Evolutionary conservation across 2,329 filamentous ascomycete genomes (phyloP), one percentile per base, ranked within the genome.

Genomic region (Diaporthe capsici): DNA sequence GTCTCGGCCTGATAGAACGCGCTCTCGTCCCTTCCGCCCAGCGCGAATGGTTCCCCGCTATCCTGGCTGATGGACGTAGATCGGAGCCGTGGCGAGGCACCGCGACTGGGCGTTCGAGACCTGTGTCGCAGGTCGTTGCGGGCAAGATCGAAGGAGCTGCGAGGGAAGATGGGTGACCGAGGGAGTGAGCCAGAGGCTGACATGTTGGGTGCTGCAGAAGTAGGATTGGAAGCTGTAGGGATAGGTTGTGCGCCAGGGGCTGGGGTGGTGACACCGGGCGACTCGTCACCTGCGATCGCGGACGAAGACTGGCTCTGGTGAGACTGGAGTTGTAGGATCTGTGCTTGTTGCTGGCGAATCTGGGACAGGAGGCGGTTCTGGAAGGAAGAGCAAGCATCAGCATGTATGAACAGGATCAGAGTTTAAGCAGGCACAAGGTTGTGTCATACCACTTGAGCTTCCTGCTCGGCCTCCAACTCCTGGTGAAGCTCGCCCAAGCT

Each of bases 1-100:
- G 94, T 95, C 84, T 96, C 94, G 6, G 94, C 94, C 82, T 95
- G 94, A 80, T 96, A 96, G 82, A 95, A 95, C 0, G 93, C 92
- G 78, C 90, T 92, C 82, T 96, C 94, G 80, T 95, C 94, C 25
- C 94, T 87, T 10, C 90, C 90, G n/a, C 89, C 90, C 1, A 93
- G 87, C 65, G 89, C 84, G 85, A 89, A 91, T 42, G 82, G 79
- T 71, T 95, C 92, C 47, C 88, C 89, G 71, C 86, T 88, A 73
- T 93, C 91, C 25, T 84, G 88, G 74, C 89, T 89, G 78, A 92
- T 90, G 3, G 90, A 92, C 49, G 89, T 87, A 63, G 90, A 84
- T 80, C 90, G 83, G 80, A 93, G 80, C 82, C 88, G 82, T 79
- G 93, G 85, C 80, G 91, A 89, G 81, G 88, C 88, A 67, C 87